These are phyloP conservation scores for Zelonia costaricensis DNA, from an alignment of 208 protist genomes.

Conservation along the genomic window DNA sequence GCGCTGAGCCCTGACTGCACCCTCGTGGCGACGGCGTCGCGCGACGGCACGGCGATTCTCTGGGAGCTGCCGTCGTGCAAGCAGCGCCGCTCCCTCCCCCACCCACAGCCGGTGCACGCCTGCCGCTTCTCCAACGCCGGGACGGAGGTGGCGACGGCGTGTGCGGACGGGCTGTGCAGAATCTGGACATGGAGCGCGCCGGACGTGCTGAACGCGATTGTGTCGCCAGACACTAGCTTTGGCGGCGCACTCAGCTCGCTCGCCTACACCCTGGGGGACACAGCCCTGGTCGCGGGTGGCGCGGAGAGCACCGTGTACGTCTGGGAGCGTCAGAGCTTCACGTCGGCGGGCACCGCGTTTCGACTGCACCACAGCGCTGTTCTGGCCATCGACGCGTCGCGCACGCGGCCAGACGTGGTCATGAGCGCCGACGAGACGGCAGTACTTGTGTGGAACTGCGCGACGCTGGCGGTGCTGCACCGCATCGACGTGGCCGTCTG, in stretches of 20 bases:
- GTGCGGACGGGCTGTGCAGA: slow-evolving; percentile 31
- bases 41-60: slow-evolving; percentile 26
- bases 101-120: slow-evolving; percentile 22
- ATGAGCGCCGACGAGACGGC: slow-evolving; percentile 25
- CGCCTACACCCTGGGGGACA: slow-evolving; percentile 11
- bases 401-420: slow-evolving; percentile 7
- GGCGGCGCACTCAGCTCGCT: slow-evolving; percentile 8
- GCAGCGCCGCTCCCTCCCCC: slow-evolving; percentile 31
- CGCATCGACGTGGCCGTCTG: slow-evolving; percentile 11
- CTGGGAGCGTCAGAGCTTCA: slow-evolving; percentile 12
- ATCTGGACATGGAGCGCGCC: slow-evolving; percentile 23
- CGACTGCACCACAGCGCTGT: slow-evolving; percentile 8
- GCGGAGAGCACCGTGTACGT: slow-evolving; percentile 7
- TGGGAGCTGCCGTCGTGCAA: slow-evolving; percentile 34
- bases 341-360: background rate
- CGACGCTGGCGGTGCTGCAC: slow-evolving; percentile 8
- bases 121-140: slow-evolving; percentile 26
- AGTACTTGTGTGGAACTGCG: slow-evolving; percentile 30
- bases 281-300: slow-evolving; percentile 8
- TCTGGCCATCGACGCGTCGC: slow-evolving; percentile 12
- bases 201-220: slow-evolving; percentile 5
- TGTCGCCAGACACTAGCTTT: slow-evolving; percentile 20
- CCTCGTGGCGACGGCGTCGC: slow-evolving; percentile 34
- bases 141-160: slow-evolving; percentile 26
- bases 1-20: slow-evolving; percentile 16